Evolutionary conservation across 805 yeast genomes (phyloP).

Genomic region (Nakazawaea wyomingensis): DNA sequence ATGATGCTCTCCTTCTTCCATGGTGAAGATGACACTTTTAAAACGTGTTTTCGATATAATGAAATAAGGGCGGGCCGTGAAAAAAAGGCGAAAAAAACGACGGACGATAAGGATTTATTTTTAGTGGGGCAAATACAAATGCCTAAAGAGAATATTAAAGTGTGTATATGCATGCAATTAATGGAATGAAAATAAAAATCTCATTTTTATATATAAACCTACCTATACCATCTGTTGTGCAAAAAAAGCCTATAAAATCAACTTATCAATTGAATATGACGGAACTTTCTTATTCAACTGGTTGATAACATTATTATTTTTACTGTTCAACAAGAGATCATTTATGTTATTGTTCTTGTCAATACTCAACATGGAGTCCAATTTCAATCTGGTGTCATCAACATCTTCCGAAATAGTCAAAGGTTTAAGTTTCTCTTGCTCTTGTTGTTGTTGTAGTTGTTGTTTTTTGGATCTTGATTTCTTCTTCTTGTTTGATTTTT

Average conservation of each 20-base stretch:
- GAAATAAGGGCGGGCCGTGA: no score
- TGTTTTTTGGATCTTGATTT: constrained; percentile 11
- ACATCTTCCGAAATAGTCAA: constrained; percentile 20
- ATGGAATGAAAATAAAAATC: neutral
- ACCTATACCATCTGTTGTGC: neutral
- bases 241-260: constrained; percentile 27
- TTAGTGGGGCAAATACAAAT: no score
- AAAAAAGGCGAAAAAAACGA: no score
- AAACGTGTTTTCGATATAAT: no score
- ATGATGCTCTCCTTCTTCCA: no score
- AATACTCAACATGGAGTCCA: constrained; percentile 20
- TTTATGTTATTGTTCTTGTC: constrained; percentile 15
- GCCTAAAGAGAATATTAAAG: no score
- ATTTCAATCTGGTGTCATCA: constrained; percentile 14
- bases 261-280: constrained; percentile 48
- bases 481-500: constrained; percentile 24
- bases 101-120: no score
- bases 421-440: constrained; percentile 6
- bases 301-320: constrained; percentile 25
- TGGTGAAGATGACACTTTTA: no score
- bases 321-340: constrained; percentile 17
- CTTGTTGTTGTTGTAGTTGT: constrained; percentile 10
- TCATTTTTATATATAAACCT: neutral
- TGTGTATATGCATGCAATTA: no score
- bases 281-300: constrained; percentile 42